A percentile compares a stretch with the other conserved stretches of the same genome.
Conservation (phyloP, 2,329 filamentous ascomycete species). For the Cadophora malorum region DNA sequence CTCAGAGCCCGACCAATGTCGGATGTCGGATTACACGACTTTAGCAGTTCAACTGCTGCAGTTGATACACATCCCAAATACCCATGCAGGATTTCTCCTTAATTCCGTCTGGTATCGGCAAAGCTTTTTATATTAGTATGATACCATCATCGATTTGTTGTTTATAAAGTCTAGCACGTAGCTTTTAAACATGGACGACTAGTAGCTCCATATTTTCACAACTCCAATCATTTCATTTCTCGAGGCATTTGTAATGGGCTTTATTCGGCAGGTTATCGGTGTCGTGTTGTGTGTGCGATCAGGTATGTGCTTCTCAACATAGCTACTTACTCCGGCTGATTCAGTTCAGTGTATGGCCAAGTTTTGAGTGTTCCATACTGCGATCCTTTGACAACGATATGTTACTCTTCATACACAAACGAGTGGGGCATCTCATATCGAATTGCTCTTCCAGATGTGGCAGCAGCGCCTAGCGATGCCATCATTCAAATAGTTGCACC, state of each 20-base stretch:
- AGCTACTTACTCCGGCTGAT: not conserved
- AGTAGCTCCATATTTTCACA: not conserved
- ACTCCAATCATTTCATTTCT: not conserved
- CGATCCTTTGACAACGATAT: slow-evolving; percentile 31
- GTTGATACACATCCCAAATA: slow-evolving; percentile 6
- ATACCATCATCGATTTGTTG: not conserved
- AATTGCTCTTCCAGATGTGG: slow-evolving; percentile 31
- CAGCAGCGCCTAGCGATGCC: slow-evolving; percentile 26
- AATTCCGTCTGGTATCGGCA: slow-evolving; percentile 18
- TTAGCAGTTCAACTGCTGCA: too few relatives aligned
- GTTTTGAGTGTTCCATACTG: slow-evolving; percentile 16
- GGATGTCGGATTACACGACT: not conserved
- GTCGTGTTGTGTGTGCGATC: not conserved
- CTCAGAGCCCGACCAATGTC: slow-evolving; percentile 7
- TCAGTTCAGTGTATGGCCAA: not conserved
- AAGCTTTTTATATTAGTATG: slow-evolving; percentile 16
- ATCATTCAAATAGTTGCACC: slow-evolving; percentile 32
- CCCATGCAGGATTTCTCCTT: slow-evolving; percentile 9
- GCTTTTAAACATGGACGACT: not conserved
- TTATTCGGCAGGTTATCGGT: not conserved
- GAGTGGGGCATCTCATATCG: slow-evolving; percentile 24
- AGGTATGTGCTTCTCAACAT: not conserved
- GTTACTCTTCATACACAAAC: slow-evolving; percentile 29
- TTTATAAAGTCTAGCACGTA: slow-evolving; percentile 2
- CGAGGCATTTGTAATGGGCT: not conserved